Conservation (phyloP, 768 basidiomycete species). For the Boletus rubropictus region DNA sequence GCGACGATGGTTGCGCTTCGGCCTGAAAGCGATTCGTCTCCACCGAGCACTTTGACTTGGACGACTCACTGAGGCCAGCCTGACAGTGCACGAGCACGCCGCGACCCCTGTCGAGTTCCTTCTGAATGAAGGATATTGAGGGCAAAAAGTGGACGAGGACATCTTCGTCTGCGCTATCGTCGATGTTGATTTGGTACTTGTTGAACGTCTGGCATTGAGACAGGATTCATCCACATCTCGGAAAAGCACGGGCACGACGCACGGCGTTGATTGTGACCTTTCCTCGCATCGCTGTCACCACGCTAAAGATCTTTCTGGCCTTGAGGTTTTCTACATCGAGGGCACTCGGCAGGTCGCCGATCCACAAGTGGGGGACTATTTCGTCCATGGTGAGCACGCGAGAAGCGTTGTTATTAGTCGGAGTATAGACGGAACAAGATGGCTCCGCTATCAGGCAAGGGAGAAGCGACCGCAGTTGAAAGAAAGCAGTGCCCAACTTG, state of each 20-base stretch:
- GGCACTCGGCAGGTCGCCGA: constrained; percentile 74
- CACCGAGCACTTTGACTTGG: neutral
- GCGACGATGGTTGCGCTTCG: constrained; percentile 82
- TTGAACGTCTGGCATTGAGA: constrained; percentile 58
- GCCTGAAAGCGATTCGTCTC: constrained; percentile 38
- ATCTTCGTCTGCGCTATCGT: constrained; percentile 72
- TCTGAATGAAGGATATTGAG: constrained; percentile 77
- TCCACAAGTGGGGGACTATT: constrained; percentile 75
- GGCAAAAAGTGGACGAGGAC: constrained; percentile 73
- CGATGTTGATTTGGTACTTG: constrained; percentile 71
- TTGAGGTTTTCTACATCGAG: constrained; percentile 55
- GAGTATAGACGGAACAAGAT: neutral
- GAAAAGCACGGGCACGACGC: neutral
- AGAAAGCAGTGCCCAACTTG: neutral
- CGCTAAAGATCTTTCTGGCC: constrained; percentile 67
- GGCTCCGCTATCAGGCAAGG: too few relatives aligned
- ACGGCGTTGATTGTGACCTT: constrained; percentile 63
- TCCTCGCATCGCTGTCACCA: constrained; percentile 70
- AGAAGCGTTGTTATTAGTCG: neutral
- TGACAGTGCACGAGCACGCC: constrained; percentile 88
- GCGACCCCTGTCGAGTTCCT: constrained; percentile 66
- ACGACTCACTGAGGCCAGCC: constrained; percentile 74
- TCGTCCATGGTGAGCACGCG: constrained; percentile 55
- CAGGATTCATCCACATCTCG: neutral
- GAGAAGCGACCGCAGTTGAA: neutral